Conservation (phyloP, 148 eudicot species). For the Linanthus parryae region DNA sequence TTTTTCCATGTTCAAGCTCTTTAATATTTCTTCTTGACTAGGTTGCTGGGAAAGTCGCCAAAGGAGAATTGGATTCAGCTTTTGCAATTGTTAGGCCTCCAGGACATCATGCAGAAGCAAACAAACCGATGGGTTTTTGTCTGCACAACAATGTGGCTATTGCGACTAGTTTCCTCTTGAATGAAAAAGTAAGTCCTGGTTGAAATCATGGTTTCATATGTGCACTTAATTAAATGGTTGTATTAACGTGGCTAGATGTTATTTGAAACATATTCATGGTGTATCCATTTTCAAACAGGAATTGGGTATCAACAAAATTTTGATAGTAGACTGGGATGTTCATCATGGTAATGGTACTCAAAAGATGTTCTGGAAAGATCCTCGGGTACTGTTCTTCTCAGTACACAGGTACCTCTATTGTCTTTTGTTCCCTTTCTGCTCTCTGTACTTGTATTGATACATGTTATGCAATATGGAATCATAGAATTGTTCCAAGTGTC, state of each 20-base stretch:
- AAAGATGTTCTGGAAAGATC: slow-evolving; percentile 84
- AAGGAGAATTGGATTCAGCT: slow-evolving; percentile 85
- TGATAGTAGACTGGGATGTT: slow-evolving; percentile 99
- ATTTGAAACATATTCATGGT: neutral
- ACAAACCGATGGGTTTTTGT: slow-evolving; percentile 96
- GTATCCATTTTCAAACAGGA: slow-evolving; percentile 34
- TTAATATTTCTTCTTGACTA: slow-evolving; percentile 23
- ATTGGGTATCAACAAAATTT: slow-evolving; percentile 62
- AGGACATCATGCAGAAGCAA: slow-evolving; percentile 92
- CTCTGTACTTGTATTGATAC: too few relatives aligned
- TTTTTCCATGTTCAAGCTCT: neutral
- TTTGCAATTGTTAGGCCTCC: slow-evolving; percentile 99
- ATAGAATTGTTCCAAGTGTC: too few relatives aligned
- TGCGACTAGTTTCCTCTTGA: slow-evolving; percentile 76
- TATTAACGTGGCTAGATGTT: neutral
- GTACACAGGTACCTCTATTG: slow-evolving; percentile 67
- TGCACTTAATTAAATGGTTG: neutral
- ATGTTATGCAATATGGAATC: too few relatives aligned
- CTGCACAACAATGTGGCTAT: slow-evolving; percentile 86
- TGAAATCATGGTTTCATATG: too few relatives aligned
- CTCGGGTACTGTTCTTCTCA: slow-evolving; percentile 93
- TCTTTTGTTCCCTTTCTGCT: neutral
- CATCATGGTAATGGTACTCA: slow-evolving; percentile 99
- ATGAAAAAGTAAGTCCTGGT: slow-evolving; percentile 55
- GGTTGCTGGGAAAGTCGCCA: slow-evolving; percentile 86